Base-by-base conservation (phyloP, 2,329 filamentous ascomycete genomes). In the Ascochyta rabiei region DNA sequence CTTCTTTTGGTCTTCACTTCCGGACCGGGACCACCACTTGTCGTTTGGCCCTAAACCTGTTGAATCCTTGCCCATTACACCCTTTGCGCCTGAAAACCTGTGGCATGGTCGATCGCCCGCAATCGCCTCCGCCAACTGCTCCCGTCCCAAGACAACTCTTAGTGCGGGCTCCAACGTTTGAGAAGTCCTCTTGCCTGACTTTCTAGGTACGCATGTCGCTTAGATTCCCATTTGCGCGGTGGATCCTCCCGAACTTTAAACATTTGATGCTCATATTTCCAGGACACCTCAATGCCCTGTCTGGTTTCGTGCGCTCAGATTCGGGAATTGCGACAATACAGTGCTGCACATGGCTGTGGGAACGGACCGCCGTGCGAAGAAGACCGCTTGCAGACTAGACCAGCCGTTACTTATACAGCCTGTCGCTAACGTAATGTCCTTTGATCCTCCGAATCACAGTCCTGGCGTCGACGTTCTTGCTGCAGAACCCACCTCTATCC, bases 331-430 rank as follows among this genome's bases (percentile, higher is more conserved):
- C 70, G 55, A 69, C 57, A 61, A 57, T 47, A 61, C 60, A 63
- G 60, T 62, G 63, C 67, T 63, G 66, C 71, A 63, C 68, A 76
- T 76, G 73, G 73, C 73, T 70, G 68, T 74, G 53, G 71, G 68
- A 60, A 66, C 70, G 55, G 70, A 74, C 52, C 67, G 67, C 59
- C 72, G 68, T 60, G 63, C 64, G 61, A 71, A 67, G 63, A 72
- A 71, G 69, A 67, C 67, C 60, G 62, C 64, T 55, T 63, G 63
- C 56, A 69, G 64, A 63, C 53, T 71, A 66, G 67, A 73, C 45
- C 67, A 69, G 39, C 57, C 69, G 47, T 65, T 71, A 57, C 67
- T 66, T 66, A 60, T 73, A 53, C 68, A 66, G 48, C 65, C 70
- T 43, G 48, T 63, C 54, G 59, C 58, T 49, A 69, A 62, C 67